These are phyloP conservation scores for Fusarium austroafricanum DNA, from an alignment of 2,329 filamentous ascomycete species.

Conservation along the genomic window DNA sequence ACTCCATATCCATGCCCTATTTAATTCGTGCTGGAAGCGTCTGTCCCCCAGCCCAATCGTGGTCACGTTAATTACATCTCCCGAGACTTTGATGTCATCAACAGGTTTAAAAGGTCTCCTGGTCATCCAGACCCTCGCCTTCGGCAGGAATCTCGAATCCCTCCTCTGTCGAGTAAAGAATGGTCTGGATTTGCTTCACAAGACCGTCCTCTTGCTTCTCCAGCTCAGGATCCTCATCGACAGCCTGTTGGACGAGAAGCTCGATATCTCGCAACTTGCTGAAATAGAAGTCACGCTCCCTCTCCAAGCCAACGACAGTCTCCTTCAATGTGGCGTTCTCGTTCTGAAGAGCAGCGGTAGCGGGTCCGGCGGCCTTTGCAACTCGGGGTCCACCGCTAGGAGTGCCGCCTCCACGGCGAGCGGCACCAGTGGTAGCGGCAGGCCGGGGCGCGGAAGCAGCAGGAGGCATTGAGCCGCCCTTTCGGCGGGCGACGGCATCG, in stretches of 20 bases:
- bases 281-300: conserved; percentile 99
- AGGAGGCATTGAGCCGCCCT: conserved; percentile 74
- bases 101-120: conserved; percentile 77
- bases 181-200: conserved; percentile 95
- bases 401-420: conserved; percentile 69
- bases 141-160: conserved; percentile 91
- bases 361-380: conserved; percentile 64
- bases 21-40: conserved; percentile 35
- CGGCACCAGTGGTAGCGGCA: conserved; percentile 62
- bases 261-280: conserved; percentile 98
- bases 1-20: conserved; percentile 43
- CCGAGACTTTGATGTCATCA: conserved; percentile 12
- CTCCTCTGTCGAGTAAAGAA: conserved; percentile 96
- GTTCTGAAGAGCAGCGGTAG: conserved; percentile 78
- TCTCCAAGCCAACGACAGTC: conserved; percentile 92
- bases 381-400: conserved; percentile 67
- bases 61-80: conserved; percentile 45
- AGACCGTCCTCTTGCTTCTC: conserved; percentile 94
- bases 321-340: conserved; percentile 94
- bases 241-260: conserved; percentile 89
- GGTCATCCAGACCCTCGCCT: conserved; percentile 76
- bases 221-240: conserved; percentile 90
- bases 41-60: conserved; percentile 37
- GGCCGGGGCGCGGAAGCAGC: conserved; percentile 61
- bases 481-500: conserved; percentile 87